Conservation (phyloP, 2,329 filamentous ascomycete genomes). For the Aspergillus quadrilineatus region DNA sequence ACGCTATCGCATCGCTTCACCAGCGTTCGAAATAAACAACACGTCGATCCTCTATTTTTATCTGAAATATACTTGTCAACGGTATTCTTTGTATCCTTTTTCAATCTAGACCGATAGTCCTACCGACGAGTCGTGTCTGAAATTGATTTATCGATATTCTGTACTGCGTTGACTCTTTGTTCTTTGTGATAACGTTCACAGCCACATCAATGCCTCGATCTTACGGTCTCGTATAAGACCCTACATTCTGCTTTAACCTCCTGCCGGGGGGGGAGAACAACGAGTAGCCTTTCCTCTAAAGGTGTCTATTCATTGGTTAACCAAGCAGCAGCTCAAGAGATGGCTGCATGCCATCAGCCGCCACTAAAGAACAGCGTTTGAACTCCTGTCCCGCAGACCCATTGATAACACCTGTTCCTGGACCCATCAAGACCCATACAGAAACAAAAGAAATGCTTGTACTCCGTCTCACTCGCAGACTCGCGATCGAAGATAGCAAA, state of each 20-base stretch:
- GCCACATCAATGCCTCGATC: conserved; percentile 8
- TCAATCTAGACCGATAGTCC: neutral
- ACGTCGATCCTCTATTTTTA: conserved; percentile 5
- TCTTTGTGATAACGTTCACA: conserved; percentile 7
- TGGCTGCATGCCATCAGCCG: conserved; percentile 20
- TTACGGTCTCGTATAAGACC: neutral
- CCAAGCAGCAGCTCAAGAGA: conserved; percentile 12
- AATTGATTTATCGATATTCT: neutral
- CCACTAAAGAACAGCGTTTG: conserved; percentile 17
- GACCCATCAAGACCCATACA: conserved; percentile 16
- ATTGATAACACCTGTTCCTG: conserved; percentile 32
- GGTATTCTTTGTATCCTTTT: neutral
- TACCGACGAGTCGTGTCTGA: neutral
- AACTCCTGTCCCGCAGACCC: conserved; percentile 32
- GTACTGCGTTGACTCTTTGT: neutral
- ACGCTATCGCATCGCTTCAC: neutral
- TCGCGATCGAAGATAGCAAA: conserved; percentile 2
- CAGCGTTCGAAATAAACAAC: neutral
- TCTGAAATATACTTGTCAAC: neutral
- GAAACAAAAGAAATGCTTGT: conserved; percentile 16
- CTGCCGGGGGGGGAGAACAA: neutral
- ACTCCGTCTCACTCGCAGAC: conserved; percentile 16
- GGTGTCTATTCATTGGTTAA: conserved; percentile 13
- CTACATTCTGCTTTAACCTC: neutral
- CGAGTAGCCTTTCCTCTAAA: neutral